Evolutionary conservation across 2,329 filamentous ascomycete genomes (phyloP).

Genomic region (Camillea tinctor): DNA sequence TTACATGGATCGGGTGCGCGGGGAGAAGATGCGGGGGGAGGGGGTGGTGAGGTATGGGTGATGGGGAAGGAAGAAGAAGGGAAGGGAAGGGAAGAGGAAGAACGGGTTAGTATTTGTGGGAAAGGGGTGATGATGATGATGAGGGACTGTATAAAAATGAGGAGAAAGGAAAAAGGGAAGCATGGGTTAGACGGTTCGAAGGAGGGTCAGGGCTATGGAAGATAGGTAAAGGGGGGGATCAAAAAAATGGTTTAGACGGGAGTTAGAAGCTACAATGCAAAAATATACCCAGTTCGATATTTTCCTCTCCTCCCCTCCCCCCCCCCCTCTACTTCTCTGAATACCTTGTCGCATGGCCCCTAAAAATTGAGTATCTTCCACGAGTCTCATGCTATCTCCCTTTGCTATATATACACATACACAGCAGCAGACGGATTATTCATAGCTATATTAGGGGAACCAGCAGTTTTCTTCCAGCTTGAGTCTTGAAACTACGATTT

Average conservation of each 20-base stretch:
- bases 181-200: background rate
- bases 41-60: conserved; percentile 12
- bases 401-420: no score
- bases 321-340: no score
- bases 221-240: no score
- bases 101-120: no score
- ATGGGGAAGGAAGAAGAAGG: background rate
- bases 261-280: background rate
- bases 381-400: no score
- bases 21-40: conserved; percentile 1
- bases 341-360: no score
- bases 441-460: no score
- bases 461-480: no score
- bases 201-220: background rate
- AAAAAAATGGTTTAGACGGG: background rate
- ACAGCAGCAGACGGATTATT: no score
- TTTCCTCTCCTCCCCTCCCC: background rate
- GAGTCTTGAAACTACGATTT: no score
- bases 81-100: no score
- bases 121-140: conserved; percentile 1
- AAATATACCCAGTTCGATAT: background rate
- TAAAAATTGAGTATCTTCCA: no score
- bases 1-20: conserved; percentile 49
- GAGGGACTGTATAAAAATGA: background rate
- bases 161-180: background rate